These are phyloP conservation scores for Gossypium turneri DNA, from an alignment of 345 rosid genomes.

Conservation along the genomic window DNA sequence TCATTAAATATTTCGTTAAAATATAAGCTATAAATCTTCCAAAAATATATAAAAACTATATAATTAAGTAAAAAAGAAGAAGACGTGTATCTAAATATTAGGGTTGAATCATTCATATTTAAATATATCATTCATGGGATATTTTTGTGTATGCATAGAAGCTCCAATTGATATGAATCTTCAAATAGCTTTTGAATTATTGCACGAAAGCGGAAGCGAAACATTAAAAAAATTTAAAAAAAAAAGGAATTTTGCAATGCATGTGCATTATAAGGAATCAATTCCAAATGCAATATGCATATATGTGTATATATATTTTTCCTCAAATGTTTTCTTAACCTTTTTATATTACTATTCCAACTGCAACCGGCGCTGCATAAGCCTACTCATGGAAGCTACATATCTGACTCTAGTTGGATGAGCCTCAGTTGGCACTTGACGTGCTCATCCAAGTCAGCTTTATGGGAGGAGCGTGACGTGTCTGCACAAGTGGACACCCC, in stretches of 20 bases:
- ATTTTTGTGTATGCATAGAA: too few species aligned
- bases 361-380: conserved; percentile 31
- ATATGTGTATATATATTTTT: not conserved
- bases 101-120: too few species aligned
- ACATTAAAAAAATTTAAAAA: conserved; percentile 15
- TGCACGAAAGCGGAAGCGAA: conserved; percentile 42
- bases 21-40: too few species aligned
- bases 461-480: conserved; percentile 16
- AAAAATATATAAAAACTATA: too few species aligned
- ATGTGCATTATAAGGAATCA: conserved; percentile 54
- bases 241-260: conserved; percentile 42
- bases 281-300: conserved; percentile 35
- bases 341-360: conserved; percentile 36
- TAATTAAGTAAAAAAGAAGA: too few species aligned
- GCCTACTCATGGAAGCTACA: conserved; percentile 45
- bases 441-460: conserved; percentile 7
- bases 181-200: conserved; percentile 58
- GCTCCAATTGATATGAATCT: conserved; percentile 46
- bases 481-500: not conserved
- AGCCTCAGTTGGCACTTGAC: not conserved
- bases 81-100: too few species aligned
- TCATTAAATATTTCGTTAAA: too few species aligned
- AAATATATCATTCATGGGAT: too few species aligned
- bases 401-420: conserved; percentile 27
- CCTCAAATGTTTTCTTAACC: conserved; percentile 20